A percentile compares a stretch with the other conserved stretches of the same genome.
phyloP scores from a whole-genome alignment of 108 stramenopile genomes.

The Skeletonema costatum region DNA sequence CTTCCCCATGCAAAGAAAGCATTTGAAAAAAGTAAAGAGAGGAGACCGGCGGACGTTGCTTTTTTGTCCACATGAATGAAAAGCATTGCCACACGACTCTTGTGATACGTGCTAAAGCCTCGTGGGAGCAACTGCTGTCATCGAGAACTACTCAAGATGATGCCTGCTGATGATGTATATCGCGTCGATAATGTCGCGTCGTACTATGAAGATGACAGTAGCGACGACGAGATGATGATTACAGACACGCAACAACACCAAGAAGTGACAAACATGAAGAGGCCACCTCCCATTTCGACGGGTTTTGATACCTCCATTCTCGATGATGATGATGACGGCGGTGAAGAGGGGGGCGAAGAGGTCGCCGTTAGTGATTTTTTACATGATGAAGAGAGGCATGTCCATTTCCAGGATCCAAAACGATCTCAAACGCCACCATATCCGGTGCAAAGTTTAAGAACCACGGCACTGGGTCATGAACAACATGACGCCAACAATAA shows the following conservation, averaged over 20 bases:
- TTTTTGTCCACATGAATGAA: neutral
- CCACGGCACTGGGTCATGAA: neutral
- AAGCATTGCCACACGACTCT: neutral
- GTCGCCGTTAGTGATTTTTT: neutral
- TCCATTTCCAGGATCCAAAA: constrained; percentile 29
- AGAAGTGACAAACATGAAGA: neutral
- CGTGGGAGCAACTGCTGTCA: neutral
- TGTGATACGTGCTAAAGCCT: neutral
- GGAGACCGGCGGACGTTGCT: too few relatives aligned
- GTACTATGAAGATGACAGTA: neutral
- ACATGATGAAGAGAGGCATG: neutral
- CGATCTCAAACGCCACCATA: constrained; percentile 6
- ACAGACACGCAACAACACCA: neutral
- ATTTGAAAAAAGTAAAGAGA: neutral
- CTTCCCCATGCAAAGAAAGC: too few relatives aligned
- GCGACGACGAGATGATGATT: neutral
- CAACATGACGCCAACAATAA: neutral
- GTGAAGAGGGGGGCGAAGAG: neutral
- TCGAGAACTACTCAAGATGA: neutral
- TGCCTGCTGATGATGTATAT: neutral
- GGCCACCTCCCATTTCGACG: constrained; percentile 1
- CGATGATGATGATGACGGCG: neutral
- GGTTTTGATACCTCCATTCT: neutral
- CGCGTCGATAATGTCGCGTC: neutral
- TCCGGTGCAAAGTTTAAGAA: constrained; percentile 7